phyloP scores from a whole-genome alignment of 73 alveolate species.

The Paraurostyla sp. region DNA sequence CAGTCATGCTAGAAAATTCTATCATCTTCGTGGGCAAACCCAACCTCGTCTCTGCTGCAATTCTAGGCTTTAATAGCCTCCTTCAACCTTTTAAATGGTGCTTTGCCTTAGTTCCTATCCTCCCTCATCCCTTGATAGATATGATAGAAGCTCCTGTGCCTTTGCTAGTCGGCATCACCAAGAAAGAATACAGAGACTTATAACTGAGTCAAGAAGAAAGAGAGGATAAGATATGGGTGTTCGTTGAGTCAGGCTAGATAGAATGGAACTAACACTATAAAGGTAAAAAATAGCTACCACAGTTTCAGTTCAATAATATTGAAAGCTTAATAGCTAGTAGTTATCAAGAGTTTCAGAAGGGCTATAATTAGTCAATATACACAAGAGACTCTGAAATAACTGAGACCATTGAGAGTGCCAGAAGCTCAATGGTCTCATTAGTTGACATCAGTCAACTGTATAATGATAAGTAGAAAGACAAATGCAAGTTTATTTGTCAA shows the following conservation, averaged over 20 bases:
- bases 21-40: conserved; percentile 56
- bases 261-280: background rate
- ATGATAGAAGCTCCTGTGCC: conserved; percentile 74
- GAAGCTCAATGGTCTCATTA: conserved; percentile 10
- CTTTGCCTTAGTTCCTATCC: conserved; percentile 58
- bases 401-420: background rate
- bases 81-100: conserved; percentile 63
- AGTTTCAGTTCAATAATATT: background rate
- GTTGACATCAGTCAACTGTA: background rate
- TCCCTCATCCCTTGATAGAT: conserved; percentile 61
- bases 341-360: background rate
- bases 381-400: background rate
- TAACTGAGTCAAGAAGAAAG: conserved; percentile 1
- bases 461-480: conserved; percentile 8
- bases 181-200: conserved; percentile 31
- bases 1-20: conserved; percentile 45
- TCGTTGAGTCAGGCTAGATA: background rate
- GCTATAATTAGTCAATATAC: background rate
- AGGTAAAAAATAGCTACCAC: background rate
- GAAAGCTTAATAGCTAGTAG: background rate
- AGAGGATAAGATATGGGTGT: conserved; percentile 27
- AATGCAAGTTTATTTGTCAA: background rate
- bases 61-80: conserved; percentile 50
- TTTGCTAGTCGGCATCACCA: conserved; percentile 55
- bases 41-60: background rate